Conservation (phyloP, 2,329 filamentous ascomycete species). For the Bimuria novae-zelandiae region DNA sequence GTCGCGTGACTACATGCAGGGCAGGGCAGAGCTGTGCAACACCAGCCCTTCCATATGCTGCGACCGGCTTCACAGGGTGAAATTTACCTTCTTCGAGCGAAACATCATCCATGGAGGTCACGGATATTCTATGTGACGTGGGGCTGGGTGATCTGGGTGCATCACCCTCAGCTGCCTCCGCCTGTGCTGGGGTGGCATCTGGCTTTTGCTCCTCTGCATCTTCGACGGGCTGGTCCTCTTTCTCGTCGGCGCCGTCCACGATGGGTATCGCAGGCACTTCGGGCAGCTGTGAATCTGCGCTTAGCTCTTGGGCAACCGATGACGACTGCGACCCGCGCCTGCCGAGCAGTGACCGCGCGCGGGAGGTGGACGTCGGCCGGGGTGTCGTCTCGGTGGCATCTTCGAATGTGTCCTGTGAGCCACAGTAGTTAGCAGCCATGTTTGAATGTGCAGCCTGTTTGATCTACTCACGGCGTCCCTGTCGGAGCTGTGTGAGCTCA, state of each 20-base stretch:
- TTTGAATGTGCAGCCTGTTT: background rate
- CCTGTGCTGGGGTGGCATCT: constrained; percentile 52
- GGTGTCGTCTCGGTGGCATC: constrained; percentile 70
- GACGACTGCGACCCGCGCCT: constrained; percentile 40
- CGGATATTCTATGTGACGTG: constrained; percentile 60
- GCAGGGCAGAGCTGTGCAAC: constrained; percentile 3
- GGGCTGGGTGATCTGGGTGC: constrained; percentile 56
- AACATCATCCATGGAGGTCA: constrained; percentile 66
- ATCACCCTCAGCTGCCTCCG: constrained; percentile 20
- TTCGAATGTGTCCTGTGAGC: constrained; percentile 74
- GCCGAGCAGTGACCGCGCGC: constrained; percentile 60
- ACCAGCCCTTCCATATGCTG: constrained; percentile 16
- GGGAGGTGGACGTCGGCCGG: constrained; percentile 43
- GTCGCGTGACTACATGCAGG: constrained; percentile 6
- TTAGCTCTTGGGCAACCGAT: constrained; percentile 32
- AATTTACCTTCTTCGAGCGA: constrained; percentile 64
- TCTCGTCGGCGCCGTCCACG: constrained; percentile 10
- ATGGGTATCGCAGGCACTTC: constrained; percentile 23
- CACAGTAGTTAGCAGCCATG: constrained; percentile 14
- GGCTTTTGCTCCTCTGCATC: constrained; percentile 25
- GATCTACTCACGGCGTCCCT: constrained; percentile 31
- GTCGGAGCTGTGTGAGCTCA: constrained; percentile 41
- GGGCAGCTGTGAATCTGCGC: constrained; percentile 23
- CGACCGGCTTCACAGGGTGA: constrained; percentile 1
- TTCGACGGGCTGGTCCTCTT: constrained; percentile 14